Base-by-base conservation (phyloP, 2,329 filamentous ascomycete species). In the Diplocarpon mali region DNA sequence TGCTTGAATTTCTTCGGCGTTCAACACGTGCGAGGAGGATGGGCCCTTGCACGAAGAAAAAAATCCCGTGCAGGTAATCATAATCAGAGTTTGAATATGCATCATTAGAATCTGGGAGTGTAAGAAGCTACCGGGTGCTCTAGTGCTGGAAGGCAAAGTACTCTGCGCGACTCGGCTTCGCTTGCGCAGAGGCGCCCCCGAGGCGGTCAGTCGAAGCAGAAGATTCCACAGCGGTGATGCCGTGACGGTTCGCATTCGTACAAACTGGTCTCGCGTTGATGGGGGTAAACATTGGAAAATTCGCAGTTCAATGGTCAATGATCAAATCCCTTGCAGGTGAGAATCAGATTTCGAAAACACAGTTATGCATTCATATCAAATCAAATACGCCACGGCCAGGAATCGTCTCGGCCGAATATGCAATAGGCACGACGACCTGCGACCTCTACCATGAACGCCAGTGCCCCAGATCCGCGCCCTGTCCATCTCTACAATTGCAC, bases 401-500 rank as follows among this genome's bases (percentile, higher is more conserved):
- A n/a, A 31, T 37, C 38, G 16, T 40, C 20, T 13, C 10, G 35
- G 38, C 43, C 43, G 38, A 17, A 35, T 29, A 11, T 32, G 39
- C 39, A 37, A 31, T 32, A 40, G 37, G 43, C 32, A 37, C 38
- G 14, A 15, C 38, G 43, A 40, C 43, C 43, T 40, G 30, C 36
- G 35, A 39, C 42, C 31, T 40, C 36, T 40, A 44, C 34, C 32
- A 36, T 9, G 16, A 44, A 44, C 42, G 42, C 42, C 42, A 3
- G 20, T 24, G 4, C 30, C 30, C 11, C 3, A 32, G n/a, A 30
- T 30, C 29, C 38, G 12, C 6, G 2, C 40, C 15, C 35, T 27
- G 35, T 12, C 42, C 28, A 8, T 58, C 65, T 60, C 65, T 60
- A 95, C 60, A 95, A 68, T 68, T 95, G 89, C 47, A 87, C 77